Evolutionary conservation across 23 red algal genomes (phyloP).

Genomic region (Chondrus crispus): DNA sequence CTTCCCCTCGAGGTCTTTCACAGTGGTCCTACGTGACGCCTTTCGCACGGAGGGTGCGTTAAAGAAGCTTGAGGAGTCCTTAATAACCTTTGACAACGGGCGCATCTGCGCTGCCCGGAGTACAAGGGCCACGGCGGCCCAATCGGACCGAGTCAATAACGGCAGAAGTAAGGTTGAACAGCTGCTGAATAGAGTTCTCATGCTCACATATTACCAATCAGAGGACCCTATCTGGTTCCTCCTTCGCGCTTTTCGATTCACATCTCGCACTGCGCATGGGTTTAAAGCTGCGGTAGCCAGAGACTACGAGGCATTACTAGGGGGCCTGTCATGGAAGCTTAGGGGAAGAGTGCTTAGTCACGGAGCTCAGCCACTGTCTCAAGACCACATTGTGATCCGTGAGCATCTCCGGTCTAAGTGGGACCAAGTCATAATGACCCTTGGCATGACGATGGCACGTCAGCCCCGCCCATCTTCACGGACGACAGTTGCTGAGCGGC

Average conservation of each 20-base stretch:
- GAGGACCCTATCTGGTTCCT: neutral
- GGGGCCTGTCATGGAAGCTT: neutral
- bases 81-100: neutral
- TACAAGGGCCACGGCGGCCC: neutral
- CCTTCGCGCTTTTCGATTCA: neutral
- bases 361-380: neutral
- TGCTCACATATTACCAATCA: neutral
- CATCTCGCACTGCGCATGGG: neutral
- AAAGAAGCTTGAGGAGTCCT: neutral
- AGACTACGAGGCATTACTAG: neutral
- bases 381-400: neutral
- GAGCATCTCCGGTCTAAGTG: neutral
- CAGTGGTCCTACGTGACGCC: neutral
- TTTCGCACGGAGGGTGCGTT: neutral
- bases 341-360: neutral
- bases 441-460: neutral
- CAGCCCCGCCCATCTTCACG: neutral
- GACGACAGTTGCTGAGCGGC: neutral
- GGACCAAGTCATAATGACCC: neutral
- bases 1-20: neutral
- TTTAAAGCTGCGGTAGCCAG: neutral
- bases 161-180: neutral
- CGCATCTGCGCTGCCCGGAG: neutral
- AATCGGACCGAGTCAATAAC: neutral
- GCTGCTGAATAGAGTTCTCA: neutral